Base-by-base conservation (phyloP, 768 basidiomycete genomes). In the Neoboletus subvelutipes region DNA sequence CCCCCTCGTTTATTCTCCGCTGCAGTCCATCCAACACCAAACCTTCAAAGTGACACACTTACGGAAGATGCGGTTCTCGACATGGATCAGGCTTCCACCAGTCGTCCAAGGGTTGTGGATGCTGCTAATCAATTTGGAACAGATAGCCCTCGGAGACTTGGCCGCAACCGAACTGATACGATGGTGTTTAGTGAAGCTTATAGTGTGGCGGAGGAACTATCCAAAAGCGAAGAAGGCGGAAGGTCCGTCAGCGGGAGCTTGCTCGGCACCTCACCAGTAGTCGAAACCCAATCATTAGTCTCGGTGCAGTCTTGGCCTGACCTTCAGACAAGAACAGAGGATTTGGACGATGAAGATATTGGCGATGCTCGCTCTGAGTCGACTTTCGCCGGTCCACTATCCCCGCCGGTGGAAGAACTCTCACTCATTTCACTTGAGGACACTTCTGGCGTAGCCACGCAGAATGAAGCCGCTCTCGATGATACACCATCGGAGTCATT, bases 141-240 rank as follows among this genome's bases (percentile, higher is more conserved):
- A 3, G 73, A 76, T 54, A 79, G 78, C 63, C 76, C 81, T 39
- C 73, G 81, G 10, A 78, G 71, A 40, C 63, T 76, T 22, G 83
- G 85, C 2, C 75, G 87, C 33, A 80, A 69, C 58, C 75, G 87
- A 58, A 89, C 88, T 10, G 87, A 88, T 60, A 90, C 88, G 3
- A 90, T 90, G 88, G 80, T 90, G 22, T 80, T 83, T 60, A 83
- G 80, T 64, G 79, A 81, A 56, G 75, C 66, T 0, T 73, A 61
- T 39, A 73, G 50, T 50, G 57, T 77, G 47, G 68, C 67, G 11
- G 79, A 79, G 47, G 79, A 80, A 53, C 55, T 77, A 12, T 67
- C 73, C 26, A 70, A 58, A 49, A 33, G 34, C 37, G 68, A 60
- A 10, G 59, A 62, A 29, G 52, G 29, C 24, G 28, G 6, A 26